Evolutionary conservation across 768 basidiomycete species (phyloP), one percentile per base, ranked within the genome.

Genomic region (Tylopilus rubrobrunneus): DNA sequence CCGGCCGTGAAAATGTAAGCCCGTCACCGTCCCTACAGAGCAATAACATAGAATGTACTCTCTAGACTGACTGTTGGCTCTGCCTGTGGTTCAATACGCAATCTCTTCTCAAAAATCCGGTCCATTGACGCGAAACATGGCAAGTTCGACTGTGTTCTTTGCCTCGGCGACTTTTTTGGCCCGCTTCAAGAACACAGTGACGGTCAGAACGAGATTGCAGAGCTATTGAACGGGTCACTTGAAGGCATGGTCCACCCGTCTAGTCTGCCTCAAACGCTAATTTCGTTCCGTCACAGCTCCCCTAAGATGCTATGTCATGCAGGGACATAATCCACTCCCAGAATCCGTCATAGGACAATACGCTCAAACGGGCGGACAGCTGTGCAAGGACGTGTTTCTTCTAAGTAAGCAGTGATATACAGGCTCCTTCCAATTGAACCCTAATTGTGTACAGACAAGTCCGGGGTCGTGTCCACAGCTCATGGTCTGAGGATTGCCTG

Each of bases 251-350:
- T 27, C n/a, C 45, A 11, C 25, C 11, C 48, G 23, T 48, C 33
- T 25, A 21, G 31, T 29, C 14, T 19, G 23, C 31, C 44, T 33
- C 25, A 25, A 36, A 27, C 29, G 43, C 56, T 63, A 49, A 64
- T 57, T 49, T 58, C 37, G 55, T 60, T 31, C 17, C 44, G n/a
- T 50, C 51, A 53, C 59, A 96, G 92, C 85, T 28, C 91, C 95
- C 11, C 73, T 96, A 17, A 88, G 91, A 63, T 94, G 92, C 61
- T 98, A 96, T 73, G 84, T 97, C 53, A 94, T 93, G 82, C 86
- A 93, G 67, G 95, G 95, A 17, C 81, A 84, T 49, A 73, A 84
- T 58, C 83, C 87, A 2, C 69, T 98, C 14, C 92, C 94, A 5
- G 74, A 79, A 43, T 67, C 73, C 27, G 84, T 97, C 17, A 80